A percentile compares a stretch with the other conserved stretches of the same genome.
These are phyloP conservation scores for Lophiotrema nucula DNA, from an alignment of 495 filamentous ascomycete genomes.

Conservation along the genomic window DNA sequence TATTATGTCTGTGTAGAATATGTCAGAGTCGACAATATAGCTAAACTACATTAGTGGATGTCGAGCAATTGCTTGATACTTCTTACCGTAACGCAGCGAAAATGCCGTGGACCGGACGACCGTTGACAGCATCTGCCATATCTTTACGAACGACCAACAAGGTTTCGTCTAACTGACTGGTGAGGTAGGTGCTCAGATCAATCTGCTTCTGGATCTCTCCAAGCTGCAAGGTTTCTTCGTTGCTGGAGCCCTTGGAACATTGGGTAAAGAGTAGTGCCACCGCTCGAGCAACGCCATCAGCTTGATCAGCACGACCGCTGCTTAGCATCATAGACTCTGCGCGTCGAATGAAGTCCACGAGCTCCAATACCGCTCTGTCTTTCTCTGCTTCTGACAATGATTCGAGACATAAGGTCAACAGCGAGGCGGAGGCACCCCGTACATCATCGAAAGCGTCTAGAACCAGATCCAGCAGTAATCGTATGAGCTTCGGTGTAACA, in stretches of 20 bases:
- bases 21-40: slow-evolving; percentile 38
- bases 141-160: slow-evolving; percentile 29
- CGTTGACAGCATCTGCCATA: slow-evolving; percentile 34
- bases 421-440: slow-evolving; percentile 58
- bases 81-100: slow-evolving; percentile 49
- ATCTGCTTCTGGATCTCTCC: too few relatives aligned
- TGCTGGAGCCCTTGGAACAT: too few relatives aligned
- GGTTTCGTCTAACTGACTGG: slow-evolving; percentile 32
- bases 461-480: slow-evolving; percentile 69
- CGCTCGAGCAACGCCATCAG: slow-evolving; percentile 72
- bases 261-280: slow-evolving; percentile 35
- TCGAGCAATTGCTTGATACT: too few relatives aligned
- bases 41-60: slow-evolving; percentile 22
- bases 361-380: neutral
- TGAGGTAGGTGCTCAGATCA: slow-evolving; percentile 16
- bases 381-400: neutral
- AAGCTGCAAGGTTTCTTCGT: too few relatives aligned
- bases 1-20: slow-evolving; percentile 37
- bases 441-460: slow-evolving; percentile 94
- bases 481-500: slow-evolving; percentile 49
- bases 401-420: slow-evolving; percentile 50
- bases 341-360: slow-evolving; percentile 38
- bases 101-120: slow-evolving; percentile 42
- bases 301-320: slow-evolving; percentile 80
- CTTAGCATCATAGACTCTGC: slow-evolving; percentile 57